Percentiles rank a stretch among this genome's conserved stretches.
These are phyloP conservation scores for Saksenaea oblongispora DNA, from an alignment of 371 early-diverging fungal genomes.

Conservation along the genomic window DNA sequence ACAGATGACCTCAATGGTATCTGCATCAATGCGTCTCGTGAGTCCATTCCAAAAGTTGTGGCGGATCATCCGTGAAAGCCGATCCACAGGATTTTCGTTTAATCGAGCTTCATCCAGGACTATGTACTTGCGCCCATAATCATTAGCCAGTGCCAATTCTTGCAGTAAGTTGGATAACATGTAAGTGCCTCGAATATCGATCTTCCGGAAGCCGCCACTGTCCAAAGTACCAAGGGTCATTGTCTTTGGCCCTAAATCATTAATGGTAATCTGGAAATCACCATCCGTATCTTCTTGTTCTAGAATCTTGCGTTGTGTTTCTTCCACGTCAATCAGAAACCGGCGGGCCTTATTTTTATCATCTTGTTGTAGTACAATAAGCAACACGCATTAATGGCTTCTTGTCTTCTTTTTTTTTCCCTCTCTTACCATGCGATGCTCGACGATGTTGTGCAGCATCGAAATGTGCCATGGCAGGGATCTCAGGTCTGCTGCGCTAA, in stretches of 20 bases:
- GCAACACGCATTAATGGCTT: background rate
- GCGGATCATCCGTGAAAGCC: conserved; percentile 84
- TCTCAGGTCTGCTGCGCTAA: conserved; percentile 9
- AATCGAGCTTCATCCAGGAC: conserved; percentile 81
- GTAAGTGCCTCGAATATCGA: conserved; percentile 89
- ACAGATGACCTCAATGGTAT: conserved; percentile 83
- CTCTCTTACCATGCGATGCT: conserved; percentile 17
- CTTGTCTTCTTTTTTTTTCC: conserved; percentile 24
- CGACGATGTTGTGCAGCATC: conserved; percentile 12
- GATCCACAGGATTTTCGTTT: conserved; percentile 88
- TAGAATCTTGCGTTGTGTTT: conserved; percentile 70
- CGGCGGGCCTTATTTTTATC: conserved; percentile 66
- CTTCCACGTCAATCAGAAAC: conserved; percentile 81
- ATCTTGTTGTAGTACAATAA: conserved; percentile 39
- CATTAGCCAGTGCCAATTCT: conserved; percentile 91
- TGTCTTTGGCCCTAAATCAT: conserved; percentile 87
- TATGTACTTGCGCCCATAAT: conserved; percentile 77
- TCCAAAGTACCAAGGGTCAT: conserved; percentile 84
- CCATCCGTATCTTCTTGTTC: conserved; percentile 93
- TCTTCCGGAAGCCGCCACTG: conserved; percentile 78
- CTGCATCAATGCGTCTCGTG: conserved; percentile 88
- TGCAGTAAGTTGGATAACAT: conserved; percentile 90
- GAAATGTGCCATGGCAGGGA: background rate
- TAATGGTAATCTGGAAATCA: conserved; percentile 89
- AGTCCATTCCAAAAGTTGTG: conserved; percentile 91